Percentiles rank a stretch among this genome's conserved stretches.
Conservation (phyloP, 257 asterid species). For the Eucommia ulmoides region DNA sequence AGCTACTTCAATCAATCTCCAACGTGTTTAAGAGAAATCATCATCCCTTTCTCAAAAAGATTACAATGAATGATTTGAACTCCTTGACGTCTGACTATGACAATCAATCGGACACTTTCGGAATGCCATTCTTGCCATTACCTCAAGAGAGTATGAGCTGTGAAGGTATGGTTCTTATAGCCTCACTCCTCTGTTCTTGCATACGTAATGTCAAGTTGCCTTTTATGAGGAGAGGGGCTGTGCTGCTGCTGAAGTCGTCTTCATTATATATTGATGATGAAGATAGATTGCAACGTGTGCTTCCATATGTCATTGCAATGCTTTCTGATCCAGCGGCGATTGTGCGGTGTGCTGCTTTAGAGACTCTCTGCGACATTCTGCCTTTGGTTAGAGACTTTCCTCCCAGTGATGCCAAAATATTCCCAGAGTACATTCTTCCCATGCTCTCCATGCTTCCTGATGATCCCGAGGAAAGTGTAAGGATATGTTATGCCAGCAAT, state of each 20-base stretch:
- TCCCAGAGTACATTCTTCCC: slow-evolving; percentile 95
- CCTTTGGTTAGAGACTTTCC: slow-evolving; percentile 95
- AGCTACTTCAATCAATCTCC: slow-evolving; percentile 66
- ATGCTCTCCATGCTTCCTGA: slow-evolving; percentile 99
- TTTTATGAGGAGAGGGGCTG: slow-evolving; percentile 86
- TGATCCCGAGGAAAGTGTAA: slow-evolving; percentile 98
- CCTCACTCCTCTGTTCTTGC: slow-evolving; percentile 93
- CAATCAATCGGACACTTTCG: slow-evolving; percentile 90
- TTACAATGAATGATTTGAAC: slow-evolving; percentile 55
- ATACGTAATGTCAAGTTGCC: slow-evolving; percentile 93
- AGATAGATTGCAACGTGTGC: slow-evolving; percentile 90
- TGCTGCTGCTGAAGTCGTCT: slow-evolving; percentile 83
- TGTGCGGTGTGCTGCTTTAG: slow-evolving; percentile 96
- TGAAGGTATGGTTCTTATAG: slow-evolving; percentile 98
- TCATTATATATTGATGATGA: slow-evolving; percentile 88
- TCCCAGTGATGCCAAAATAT: slow-evolving; percentile 98
- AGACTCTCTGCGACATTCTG: slow-evolving; percentile 91
- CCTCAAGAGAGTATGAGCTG: slow-evolving; percentile 86
- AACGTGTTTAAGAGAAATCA: slow-evolving; percentile 54
- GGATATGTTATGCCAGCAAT: slow-evolving; percentile 95
- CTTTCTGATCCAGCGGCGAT: slow-evolving; percentile 97
- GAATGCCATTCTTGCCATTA: slow-evolving; percentile 79
- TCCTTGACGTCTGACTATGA: slow-evolving; percentile 53
- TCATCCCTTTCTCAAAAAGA: slow-evolving; percentile 80
- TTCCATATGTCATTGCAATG: slow-evolving; percentile 91